Conservation (phyloP, 345 rosid genomes). For the Stellera chamaejasme region DNA sequence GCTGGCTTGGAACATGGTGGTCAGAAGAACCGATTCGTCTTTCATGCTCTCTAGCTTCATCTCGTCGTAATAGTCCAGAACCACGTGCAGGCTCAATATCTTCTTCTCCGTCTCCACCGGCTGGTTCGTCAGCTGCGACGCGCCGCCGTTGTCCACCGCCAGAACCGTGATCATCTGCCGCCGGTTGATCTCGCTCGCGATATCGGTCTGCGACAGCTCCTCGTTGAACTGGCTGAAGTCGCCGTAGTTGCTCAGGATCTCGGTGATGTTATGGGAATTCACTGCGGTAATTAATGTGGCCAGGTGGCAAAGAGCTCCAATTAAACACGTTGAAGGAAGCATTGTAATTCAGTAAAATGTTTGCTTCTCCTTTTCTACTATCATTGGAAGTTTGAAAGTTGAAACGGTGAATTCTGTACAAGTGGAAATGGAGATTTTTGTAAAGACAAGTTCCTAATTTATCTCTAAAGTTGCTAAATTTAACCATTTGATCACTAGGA, state of each 20-base stretch:
- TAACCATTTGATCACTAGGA: no score
- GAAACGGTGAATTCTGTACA: no score
- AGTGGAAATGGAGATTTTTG: no score
- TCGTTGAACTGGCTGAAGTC: slow-evolving; percentile 6
- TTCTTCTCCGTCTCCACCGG: neutral
- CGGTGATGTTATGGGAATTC: slow-evolving; percentile 2
- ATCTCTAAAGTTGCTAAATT: no score
- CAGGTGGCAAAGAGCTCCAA: neutral
- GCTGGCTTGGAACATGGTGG: slow-evolving; percentile 6
- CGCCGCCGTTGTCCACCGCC: neutral
- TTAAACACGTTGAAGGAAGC: neutral
- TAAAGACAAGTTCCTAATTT: no score
- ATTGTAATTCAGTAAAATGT: neutral
- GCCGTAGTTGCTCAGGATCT: neutral
- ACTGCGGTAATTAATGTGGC: neutral
- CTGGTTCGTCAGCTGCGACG: neutral
- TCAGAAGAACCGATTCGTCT: neutral
- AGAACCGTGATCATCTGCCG: slow-evolving; percentile 4
- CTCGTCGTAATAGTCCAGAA: slow-evolving; percentile 6
- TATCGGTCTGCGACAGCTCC: neutral
- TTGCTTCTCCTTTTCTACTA: no score
- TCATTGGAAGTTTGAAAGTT: no score
- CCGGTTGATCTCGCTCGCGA: neutral
- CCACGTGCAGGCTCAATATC: slow-evolving; percentile 2
- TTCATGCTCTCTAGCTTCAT: neutral